Evolutionary conservation across 331 rosid species (phyloP), one percentile per base, ranked within the genome.

Genomic region (Arachis monticola): DNA sequence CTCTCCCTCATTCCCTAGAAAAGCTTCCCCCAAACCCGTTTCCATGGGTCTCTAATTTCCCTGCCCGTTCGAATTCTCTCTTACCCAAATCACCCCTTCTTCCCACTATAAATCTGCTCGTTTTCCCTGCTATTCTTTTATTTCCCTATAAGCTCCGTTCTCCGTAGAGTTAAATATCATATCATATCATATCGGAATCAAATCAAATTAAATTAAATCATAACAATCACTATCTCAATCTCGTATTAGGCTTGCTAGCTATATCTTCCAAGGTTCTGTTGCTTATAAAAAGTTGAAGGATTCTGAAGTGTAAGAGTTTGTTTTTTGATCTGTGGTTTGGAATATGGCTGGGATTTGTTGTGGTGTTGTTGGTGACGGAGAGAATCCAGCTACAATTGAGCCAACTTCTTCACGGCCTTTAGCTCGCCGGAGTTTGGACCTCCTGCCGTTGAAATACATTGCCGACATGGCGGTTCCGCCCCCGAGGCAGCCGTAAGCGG

Each of bases 301-400:
- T 48, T 48, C 40, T 35, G 40, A 35, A 35, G 56, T 0, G 17
- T 12, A n/a, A 11, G 57, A 51, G 5, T 51, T 51, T 12, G 57
- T 11, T 51, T 1, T 51, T 51, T 51, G 56, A 11, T 51, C 56
- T 51, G 53, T 48, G 53, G 53, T 74, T 57, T 48, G 41, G n/a
- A 50, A 89, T 1, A 53, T 92, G 98, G 93, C 93, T 62, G 97
- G 85, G 14, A 86, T 89, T 65, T 93, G 98, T 70, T 93, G 92
- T 67, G 90, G 88, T 10, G 80, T 87, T 65, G 90, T 87, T 30
- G 95, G 83, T 9, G 96, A 86, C 4, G 83, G 81, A 47, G 97
- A 91, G 64, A 44, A 92, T 12, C 69, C 84, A 7, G 53, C 87
- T 7, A 46, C 88, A 3, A 79, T 82, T 8, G 92, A 86, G 7